Conservation (phyloP, 164 flowering plant genomes). For the Malania oleifera region DNA sequence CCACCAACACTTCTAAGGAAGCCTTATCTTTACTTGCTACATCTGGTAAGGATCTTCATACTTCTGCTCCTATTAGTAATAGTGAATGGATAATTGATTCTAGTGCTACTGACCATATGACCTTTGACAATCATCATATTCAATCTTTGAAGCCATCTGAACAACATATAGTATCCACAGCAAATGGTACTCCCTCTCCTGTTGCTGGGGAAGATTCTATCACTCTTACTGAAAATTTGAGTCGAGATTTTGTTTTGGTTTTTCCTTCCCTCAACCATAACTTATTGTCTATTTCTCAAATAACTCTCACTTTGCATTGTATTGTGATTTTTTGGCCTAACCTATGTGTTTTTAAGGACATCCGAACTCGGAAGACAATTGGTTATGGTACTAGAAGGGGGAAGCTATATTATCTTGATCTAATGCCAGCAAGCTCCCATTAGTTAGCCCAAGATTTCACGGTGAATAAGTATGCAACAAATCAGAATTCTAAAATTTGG, state of each 20-base stretch:
- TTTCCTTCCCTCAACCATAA: not conserved
- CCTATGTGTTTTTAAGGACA: not conserved
- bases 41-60: not conserved
- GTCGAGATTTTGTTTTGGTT: not conserved
- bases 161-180: not conserved
- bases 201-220: not conserved
- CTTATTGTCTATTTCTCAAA: not conserved
- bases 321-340: slow-evolving; percentile 2
- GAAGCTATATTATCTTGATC: not conserved
- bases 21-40: not conserved
- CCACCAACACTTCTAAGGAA: not conserved
- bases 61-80: not conserved
- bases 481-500: not conserved
- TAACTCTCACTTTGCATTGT: not conserved
- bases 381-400: not conserved
- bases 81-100: slow-evolving; percentile 5
- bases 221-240: not conserved
- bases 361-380: not conserved
- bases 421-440: not conserved
- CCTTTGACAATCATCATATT: not conserved
- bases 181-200: not conserved
- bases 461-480: not conserved
- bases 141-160: not conserved
- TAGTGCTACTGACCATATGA: not conserved
- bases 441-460: not conserved